These are phyloP conservation scores for Saturnispora besseyi DNA, from an alignment of 805 yeast genomes.

Conservation along the genomic window DNA sequence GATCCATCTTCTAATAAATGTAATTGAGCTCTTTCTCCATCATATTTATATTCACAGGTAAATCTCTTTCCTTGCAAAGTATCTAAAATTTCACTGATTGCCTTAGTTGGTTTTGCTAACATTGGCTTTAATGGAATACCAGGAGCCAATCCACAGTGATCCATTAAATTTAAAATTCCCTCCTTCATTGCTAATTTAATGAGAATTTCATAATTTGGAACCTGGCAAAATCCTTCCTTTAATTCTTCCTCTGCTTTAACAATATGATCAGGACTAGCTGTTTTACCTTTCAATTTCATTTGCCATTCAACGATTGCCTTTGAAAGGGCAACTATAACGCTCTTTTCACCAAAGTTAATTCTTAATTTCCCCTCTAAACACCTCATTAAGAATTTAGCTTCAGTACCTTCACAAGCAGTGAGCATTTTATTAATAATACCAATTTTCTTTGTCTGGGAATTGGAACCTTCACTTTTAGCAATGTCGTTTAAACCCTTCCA, in stretches of 20 bases:
- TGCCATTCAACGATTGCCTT: conserved; percentile 73
- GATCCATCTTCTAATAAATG: conserved; percentile 61
- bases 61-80: conserved; percentile 76
- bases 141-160: conserved; percentile 69
- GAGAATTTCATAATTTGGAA: conserved; percentile 82
- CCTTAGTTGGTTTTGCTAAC: conserved; percentile 96
- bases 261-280: conserved; percentile 34
- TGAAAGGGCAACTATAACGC: conserved; percentile 75
- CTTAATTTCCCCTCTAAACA: conserved; percentile 88
- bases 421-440: conserved; percentile 73
- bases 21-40: conserved; percentile 96
- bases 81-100: conserved; percentile 86
- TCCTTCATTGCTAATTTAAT: conserved; percentile 54
- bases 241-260: conserved; percentile 67
- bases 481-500: conserved; percentile 67
- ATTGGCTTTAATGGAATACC: conserved; percentile 95
- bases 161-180: conserved; percentile 59
- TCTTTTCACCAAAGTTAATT: conserved; percentile 90
- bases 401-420: conserved; percentile 76
- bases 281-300: conserved; percentile 22
- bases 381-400: conserved; percentile 85
- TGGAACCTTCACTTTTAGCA: conserved; percentile 69
- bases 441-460: conserved; percentile 73
- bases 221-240: conserved; percentile 79
- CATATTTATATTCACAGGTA: conserved; percentile 95